Base-by-base conservation (phyloP, 1,284 basidiomycete species). In the Ganoderma lingzhi region DNA sequence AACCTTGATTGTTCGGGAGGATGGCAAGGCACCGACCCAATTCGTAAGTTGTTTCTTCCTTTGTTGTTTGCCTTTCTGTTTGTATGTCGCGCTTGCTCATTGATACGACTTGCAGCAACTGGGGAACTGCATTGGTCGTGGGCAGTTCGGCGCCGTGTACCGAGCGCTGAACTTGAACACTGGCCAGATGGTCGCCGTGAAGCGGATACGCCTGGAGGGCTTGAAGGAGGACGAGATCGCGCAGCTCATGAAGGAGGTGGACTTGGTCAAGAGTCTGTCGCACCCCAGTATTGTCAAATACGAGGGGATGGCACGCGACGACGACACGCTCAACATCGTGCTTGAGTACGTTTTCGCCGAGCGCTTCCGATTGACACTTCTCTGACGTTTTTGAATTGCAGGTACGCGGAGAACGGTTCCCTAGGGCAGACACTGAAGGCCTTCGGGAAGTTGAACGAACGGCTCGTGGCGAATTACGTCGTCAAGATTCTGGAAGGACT, bases 201-300 rank as follows among this genome's bases (percentile, higher is more conserved):
- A 98, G 82, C 91, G 95, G 23, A 97, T 98, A 76, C 87, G 92
- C 63, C 83, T 98, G 61, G 92, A 94, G 59, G 96, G 95, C 8
- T 83, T 96, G 76, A 92, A 93, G 79, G 94, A 96, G 78, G 92
- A 93, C 39, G 93, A 96, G 76, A 91, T 97, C 39, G 88, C 86
- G 68, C 92, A 95, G 79, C 86, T 98, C 58, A 97, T 96, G 93
- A 87, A 88, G 71, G 96, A 98, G 81, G 96, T 98, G 19, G 94
- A 96, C 76, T 83, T 98, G 39, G 88, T 98, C 73, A 96, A 96
- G 84, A 88, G 93, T 62, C 82, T 98, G 44, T 90, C 90, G 4
- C 96, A 98, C 80, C 96, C 96, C 0, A 93, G 94, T 76, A 97
- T 98, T 70, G 96, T 98, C 79, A 96, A 96, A 79, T 98, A 98